Evolutionary conservation across 1,284 basidiomycete genomes (phyloP).

Genomic region (Agroathelia rolfsii): DNA sequence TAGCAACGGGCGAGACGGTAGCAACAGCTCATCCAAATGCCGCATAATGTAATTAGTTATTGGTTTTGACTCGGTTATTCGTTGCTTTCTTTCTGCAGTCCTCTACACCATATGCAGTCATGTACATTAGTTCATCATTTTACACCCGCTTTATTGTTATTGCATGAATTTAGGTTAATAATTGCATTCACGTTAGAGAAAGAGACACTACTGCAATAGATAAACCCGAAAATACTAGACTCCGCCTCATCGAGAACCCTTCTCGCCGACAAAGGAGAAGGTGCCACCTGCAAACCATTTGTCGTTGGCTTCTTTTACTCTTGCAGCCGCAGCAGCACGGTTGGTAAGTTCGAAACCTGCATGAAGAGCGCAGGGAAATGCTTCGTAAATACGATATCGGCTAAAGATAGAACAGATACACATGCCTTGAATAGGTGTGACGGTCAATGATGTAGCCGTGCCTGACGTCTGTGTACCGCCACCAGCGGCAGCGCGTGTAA

Average conservation of each 20-base stretch:
- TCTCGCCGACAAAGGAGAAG: conserved; percentile 72
- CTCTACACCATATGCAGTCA: conserved; percentile 12
- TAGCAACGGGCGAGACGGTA: conserved; percentile 55
- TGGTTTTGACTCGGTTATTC: conserved; percentile 3
- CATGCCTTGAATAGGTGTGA: conserved; percentile 92
- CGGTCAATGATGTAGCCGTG: conserved; percentile 84
- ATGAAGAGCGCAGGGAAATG: conserved; percentile 9
- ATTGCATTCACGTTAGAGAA: too few relatives aligned
- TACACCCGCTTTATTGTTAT: conserved; percentile 12
- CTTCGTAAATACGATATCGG: conserved; percentile 5
- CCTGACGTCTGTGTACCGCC: conserved; percentile 62
- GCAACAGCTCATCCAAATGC: conserved; percentile 52
- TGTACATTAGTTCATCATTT: conserved; percentile 10
- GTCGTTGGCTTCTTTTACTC: conserved; percentile 87
- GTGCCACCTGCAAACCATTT: conserved; percentile 84
- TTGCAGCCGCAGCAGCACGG: conserved; percentile 64
- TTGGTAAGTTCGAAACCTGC: conserved; percentile 85
- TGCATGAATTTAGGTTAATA: conserved; percentile 6
- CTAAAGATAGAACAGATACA: conserved; percentile 9
- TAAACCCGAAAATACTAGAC: too few relatives aligned
- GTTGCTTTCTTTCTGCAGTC: conserved; percentile 6
- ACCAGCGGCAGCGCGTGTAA: conserved; percentile 62
- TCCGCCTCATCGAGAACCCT: conserved; percentile 39
- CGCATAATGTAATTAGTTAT: conserved; percentile 11
- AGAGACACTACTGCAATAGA: too few relatives aligned